Evolutionary conservation across 2,329 filamentous ascomycete genomes (phyloP), one percentile per base, ranked within the genome.

Genomic region (Neoscytalidium dimidiatum): DNA sequence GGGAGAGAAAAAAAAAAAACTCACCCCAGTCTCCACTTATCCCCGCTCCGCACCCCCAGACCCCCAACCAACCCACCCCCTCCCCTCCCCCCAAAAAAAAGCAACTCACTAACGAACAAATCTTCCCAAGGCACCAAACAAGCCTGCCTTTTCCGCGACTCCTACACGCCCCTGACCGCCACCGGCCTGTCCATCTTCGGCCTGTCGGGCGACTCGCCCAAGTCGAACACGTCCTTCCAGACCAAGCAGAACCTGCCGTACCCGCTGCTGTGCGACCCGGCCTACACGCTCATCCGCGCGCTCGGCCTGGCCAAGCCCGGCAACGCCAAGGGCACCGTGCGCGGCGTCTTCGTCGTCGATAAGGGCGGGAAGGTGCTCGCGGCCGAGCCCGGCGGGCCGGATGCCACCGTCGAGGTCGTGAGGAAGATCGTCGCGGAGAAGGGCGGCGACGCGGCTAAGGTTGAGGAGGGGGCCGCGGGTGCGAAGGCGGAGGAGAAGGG

Each of bases 91-190:
- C 14, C 33, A 17, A 26, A 67, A 97, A 52, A 67, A n/a, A n/a
- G n/a, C n/a, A n/a, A n/a, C n/a, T n/a, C n/a, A n/a, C n/a, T n/a
- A n/a, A n/a, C n/a, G n/a, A n/a, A n/a, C n/a, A n/a, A n/a, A n/a
- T n/a, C n/a, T n/a, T n/a, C n/a, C n/a, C n/a, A n/a, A 97, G 94
- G 94, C 84, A 98, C 93, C 64, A 95, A 85, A 66, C 95, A 99
- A 84, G 95, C 86, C 68, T 97, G 94, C 80, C 84, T 94, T 70
- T 98, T 99, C 85, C 90, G 95, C 74, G 94, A 98, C 83, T 85
- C 88, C 26, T 92, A 96, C 80, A 81, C 84, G 52, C 82, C 89
- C 58, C 85, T 98, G 63, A 94, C 90, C 11, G 85, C 88, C 29
- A 90, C 87, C 64, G 94, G 94, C 8, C 87, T 96, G 66, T 85